phyloP scores from a whole-genome alignment of 805 yeast genomes.

The Tetrapisispora iriomotensis region DNA sequence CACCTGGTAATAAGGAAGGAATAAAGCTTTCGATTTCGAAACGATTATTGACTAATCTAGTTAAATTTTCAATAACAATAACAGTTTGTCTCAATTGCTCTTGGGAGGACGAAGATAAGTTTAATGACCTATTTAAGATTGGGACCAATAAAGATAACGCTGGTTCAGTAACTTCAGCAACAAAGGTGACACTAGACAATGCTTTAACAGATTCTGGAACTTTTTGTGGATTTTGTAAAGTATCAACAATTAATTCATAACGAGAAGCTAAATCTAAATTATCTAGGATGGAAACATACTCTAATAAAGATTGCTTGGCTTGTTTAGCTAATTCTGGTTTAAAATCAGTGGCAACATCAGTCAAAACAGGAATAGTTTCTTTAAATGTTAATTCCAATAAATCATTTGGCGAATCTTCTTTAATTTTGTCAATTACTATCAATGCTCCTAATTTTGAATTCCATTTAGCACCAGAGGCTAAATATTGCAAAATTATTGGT shows the following conservation, averaged over 20 bases:
- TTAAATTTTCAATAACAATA: slow-evolving; percentile 88
- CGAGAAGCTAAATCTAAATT: slow-evolving; percentile 87
- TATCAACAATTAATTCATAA: slow-evolving; percentile 72
- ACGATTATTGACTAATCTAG: slow-evolving; percentile 88
- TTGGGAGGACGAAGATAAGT: slow-evolving; percentile 77
- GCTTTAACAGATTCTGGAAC: slow-evolving; percentile 85
- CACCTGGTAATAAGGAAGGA: slow-evolving; percentile 85
- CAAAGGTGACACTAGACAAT: slow-evolving; percentile 88
- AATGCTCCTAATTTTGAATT: slow-evolving; percentile 79
- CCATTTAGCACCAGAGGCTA: slow-evolving; percentile 84
- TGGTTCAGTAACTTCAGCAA: slow-evolving; percentile 97
- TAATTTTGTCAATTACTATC: slow-evolving; percentile 58
- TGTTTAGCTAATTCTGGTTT: slow-evolving; percentile 90
- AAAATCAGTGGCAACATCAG: slow-evolving; percentile 88
- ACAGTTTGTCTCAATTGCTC: slow-evolving; percentile 96
- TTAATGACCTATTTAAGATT: slow-evolving; percentile 78
- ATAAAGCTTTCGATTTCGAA: slow-evolving; percentile 82
- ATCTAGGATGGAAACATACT: slow-evolving; percentile 74
- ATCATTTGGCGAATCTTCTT: slow-evolving; percentile 77
- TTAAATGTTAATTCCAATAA: slow-evolving; percentile 73
- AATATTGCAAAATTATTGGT: slow-evolving; percentile 49
- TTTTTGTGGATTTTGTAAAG: slow-evolving; percentile 81
- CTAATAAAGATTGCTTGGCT: slow-evolving; percentile 61
- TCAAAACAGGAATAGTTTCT: slow-evolving; percentile 70
- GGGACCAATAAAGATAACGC: slow-evolving; percentile 87